A percentile compares a stretch with the other conserved stretches of the same genome.
These are phyloP conservation scores for Fraxinus angustifolia DNA, from an alignment of 305 asterid genomes.

Conservation along the genomic window DNA sequence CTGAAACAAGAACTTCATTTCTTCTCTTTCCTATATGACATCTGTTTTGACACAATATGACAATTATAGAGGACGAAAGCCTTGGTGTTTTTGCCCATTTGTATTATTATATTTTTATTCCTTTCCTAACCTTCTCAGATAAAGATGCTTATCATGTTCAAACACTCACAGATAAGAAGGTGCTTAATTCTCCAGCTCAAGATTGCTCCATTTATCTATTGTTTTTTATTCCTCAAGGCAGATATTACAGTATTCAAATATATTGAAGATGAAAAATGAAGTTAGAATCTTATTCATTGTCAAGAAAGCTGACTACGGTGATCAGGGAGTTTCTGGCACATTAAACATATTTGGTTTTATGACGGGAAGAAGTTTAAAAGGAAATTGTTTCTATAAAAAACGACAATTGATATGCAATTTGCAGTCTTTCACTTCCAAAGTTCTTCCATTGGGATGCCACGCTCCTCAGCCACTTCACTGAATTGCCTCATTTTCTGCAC, in stretches of 20 bases:
- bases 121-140: constrained; percentile 24
- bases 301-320: background rate
- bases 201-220: background rate
- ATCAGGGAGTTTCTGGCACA: background rate
- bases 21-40: constrained; percentile 13
- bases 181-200: constrained; percentile 21
- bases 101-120: constrained; percentile 23
- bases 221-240: background rate
- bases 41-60: constrained; percentile 13
- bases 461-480: constrained; percentile 74
- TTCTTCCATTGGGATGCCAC: constrained; percentile 96
- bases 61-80: constrained; percentile 20
- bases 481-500: constrained; percentile 79
- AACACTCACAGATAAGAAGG: background rate
- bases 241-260: background rate
- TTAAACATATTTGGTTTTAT: background rate
- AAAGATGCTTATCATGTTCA: constrained; percentile 24
- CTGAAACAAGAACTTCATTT: constrained; percentile 41
- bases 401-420: background rate
- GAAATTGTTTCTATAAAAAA: background rate
- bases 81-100: background rate
- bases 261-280: background rate
- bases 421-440: constrained; percentile 65
- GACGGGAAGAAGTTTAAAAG: background rate
- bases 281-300: background rate